Percentiles rank a stretch among this genome's conserved stretches.
phyloP scores from a whole-genome alignment of 2,329 filamentous ascomycete genomes.

The Aspergillus glaucus region DNA sequence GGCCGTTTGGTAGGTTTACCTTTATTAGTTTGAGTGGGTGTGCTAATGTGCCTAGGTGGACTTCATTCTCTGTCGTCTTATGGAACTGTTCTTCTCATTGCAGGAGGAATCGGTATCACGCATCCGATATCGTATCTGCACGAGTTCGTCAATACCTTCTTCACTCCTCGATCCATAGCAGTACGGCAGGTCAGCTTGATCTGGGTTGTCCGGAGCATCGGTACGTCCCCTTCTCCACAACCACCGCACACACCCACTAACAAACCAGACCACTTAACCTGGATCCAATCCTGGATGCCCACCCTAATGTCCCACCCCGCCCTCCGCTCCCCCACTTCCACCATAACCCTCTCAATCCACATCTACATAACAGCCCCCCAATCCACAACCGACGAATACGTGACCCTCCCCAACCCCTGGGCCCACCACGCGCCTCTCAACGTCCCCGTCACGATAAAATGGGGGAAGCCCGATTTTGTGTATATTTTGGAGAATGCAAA shows the following conservation, averaged over 20 bases:
- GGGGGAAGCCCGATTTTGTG: slow-evolving; percentile 22
- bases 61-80: slow-evolving; percentile 26
- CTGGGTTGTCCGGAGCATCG: slow-evolving; percentile 28
- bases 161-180: slow-evolving; percentile 14
- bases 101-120: slow-evolving; percentile 34
- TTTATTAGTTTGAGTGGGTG: not conserved
- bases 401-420: slow-evolving; percentile 21
- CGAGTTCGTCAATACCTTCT: slow-evolving; percentile 22
- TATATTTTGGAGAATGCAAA: slow-evolving; percentile 21
- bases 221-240: slow-evolving; percentile 9
- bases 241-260: slow-evolving; percentile 1
- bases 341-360: slow-evolving; percentile 22
- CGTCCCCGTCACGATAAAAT: slow-evolving; percentile 19
- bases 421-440: slow-evolving; percentile 16
- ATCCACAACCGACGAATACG: slow-evolving; percentile 19
- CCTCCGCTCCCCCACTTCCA: slow-evolving; percentile 16
- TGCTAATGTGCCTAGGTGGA: slow-evolving; percentile 16
- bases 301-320: slow-evolving; percentile 23
- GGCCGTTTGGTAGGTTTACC: slow-evolving; percentile 26
- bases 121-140: slow-evolving; percentile 30
- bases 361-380: slow-evolving; percentile 23
- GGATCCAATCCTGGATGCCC: slow-evolving; percentile 31
- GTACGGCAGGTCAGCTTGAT: slow-evolving; percentile 24
- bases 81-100: slow-evolving; percentile 28
- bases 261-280: slow-evolving; percentile 24